Base-by-base conservation (phyloP, 1,139 yeast species). In the Geotrichum histeridarum region DNA sequence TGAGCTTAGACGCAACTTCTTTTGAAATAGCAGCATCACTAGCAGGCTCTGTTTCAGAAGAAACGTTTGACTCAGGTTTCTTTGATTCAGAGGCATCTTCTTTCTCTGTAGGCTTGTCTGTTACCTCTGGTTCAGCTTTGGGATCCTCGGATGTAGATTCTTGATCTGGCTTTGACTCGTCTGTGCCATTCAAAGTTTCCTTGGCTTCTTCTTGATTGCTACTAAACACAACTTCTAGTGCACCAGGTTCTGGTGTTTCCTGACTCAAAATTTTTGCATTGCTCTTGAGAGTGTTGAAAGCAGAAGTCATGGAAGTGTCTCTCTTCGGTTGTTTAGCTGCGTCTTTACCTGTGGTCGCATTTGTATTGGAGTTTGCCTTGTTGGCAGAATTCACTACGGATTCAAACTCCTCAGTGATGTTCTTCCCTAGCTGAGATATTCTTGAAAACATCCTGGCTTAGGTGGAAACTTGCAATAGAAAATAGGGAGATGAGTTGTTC, bases 381-480 rank as follows among this genome's bases (percentile, higher is more conserved):
- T 35, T 35, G 36, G 46, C 36, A 18, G 46, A 22, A 58, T 55
- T 61, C 62, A 61, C 68, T 48, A 62, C 70, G 48, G 66, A 67
- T 50, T 70, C 74, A 53, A 81, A 63, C 66, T 81, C 86, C 54
- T 81, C 86, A 2, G 88, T 77, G 50, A 88, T 73, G 63, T 82
- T 83, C 72, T 86, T 86, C 57, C 83, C 78, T 15, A 81, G 62
- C 69, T 82, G 84, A 50, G 84, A 73, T 60, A 82, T 69, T 62
- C 79, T 79, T 57, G 82, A 79, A 65, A 84, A 78, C 90, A 84
- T 84, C 27, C 1, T 41, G 17, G 12, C 12, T 27, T 38, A 7
- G 51, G 17, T 6, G n/a, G 4, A 5, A 30, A 7, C 14, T 7
- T n/a, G n/a, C 8, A 42, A 8, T 30, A n/a, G 36, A 43, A 31